These are phyloP conservation scores for Hortaea sp. DNA, from an alignment of 2,329 filamentous ascomycete species.

Conservation along the genomic window DNA sequence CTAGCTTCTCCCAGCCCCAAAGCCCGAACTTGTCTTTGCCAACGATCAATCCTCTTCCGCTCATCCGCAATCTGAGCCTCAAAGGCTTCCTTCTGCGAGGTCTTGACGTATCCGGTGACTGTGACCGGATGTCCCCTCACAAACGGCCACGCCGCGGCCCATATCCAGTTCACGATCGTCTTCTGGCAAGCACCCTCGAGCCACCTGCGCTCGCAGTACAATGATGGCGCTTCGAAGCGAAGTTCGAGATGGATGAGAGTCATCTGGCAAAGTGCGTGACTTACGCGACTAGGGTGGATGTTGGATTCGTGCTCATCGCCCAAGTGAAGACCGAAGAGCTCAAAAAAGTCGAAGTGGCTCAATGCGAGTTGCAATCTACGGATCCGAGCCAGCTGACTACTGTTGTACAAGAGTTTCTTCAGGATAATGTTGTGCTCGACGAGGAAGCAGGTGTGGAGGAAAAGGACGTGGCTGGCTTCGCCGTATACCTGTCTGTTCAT, in stretches of 20 bases:
- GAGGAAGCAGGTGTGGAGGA: constrained; percentile 9
- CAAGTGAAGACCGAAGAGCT: constrained; percentile 14
- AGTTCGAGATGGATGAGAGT: constrained; percentile 11
- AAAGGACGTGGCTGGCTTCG: constrained; percentile 15
- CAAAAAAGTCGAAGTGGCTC: constrained; percentile 11
- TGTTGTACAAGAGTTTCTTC: constrained; percentile 6
- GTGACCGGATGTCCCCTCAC: constrained; percentile 15
- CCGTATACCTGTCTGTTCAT: constrained; percentile 10
- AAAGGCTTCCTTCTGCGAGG: constrained; percentile 14
- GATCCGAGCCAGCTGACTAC: constrained; percentile 4
- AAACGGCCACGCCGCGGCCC: constrained; percentile 13
- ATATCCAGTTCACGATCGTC: constrained; percentile 11
- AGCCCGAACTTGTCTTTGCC: constrained; percentile 4
- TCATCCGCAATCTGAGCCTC: constrained; percentile 6
- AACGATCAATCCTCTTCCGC: constrained; percentile 8
- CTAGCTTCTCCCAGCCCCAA: constrained; percentile 1
- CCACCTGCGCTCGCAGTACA: neutral
- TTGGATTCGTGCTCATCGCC: neutral
- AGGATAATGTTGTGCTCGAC: constrained; percentile 9
- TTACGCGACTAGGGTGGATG: neutral
- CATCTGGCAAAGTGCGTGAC: constrained; percentile 5
- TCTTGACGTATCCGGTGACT: constrained; percentile 17
- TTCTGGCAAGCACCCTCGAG: constrained; percentile 15
- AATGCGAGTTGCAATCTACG: constrained; percentile 14
- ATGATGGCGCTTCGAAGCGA: constrained; percentile 5